phyloP scores from a whole-genome alignment of 306 rosid genomes.

The Vachellia pachyceras region DNA sequence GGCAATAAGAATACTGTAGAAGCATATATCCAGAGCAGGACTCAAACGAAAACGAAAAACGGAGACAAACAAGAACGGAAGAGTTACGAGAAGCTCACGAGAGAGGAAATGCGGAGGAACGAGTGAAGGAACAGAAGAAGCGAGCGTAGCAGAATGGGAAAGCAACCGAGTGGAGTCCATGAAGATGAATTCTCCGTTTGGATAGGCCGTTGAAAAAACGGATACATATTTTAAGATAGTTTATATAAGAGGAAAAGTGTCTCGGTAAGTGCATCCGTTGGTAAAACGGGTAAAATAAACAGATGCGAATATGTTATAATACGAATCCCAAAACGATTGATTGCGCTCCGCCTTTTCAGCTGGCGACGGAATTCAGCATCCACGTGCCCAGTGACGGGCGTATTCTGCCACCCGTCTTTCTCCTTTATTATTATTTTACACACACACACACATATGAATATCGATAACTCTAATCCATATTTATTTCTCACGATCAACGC shows the following conservation, averaged over 20 bases:
- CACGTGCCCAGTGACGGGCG: conserved; percentile 6
- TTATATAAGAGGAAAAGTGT: no score
- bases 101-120: conserved; percentile 15
- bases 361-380: not conserved
- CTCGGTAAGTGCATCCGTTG: no score
- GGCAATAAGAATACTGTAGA: not conserved
- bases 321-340: not conserved
- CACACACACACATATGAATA: no score
- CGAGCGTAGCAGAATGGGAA: not conserved
- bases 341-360: conserved; percentile 1
- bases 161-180: not conserved
- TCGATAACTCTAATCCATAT: no score
- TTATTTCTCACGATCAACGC: no score
- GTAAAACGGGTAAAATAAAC: no score
- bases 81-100: conserved; percentile 28
- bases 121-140: conserved; percentile 8
- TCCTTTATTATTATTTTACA: no score
- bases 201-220: no score
- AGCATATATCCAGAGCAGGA: not conserved
- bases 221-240: no score
- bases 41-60: not conserved
- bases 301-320: not conserved
- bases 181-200: no score
- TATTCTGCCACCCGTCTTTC: not conserved
- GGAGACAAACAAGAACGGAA: not conserved